Base-by-base conservation (phyloP, 1,139 yeast species). In the Debaryomyces coudertii region DNA sequence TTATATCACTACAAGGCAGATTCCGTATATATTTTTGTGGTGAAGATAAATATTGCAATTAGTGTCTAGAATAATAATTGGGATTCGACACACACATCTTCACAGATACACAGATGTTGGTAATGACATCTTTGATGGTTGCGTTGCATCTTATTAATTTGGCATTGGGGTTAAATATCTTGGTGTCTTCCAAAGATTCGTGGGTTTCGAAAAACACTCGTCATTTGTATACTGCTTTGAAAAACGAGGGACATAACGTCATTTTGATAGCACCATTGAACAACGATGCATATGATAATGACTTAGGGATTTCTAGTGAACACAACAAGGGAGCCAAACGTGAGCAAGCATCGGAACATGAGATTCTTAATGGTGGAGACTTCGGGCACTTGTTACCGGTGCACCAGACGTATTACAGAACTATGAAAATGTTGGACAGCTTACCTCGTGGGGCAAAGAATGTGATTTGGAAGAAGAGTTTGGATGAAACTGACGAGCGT, bases 151-250 rank as follows among this genome's bases (percentile, higher is more conserved):
- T 38, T 20, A 27, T 28, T 5, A 28, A 29, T 15, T 20, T 18
- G 15, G n/a, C 33, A 6, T 28, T 34, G 5, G 58, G 59, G 7
- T 57, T 71, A 43, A 67, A 71, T 44, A 66, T 71, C 23, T 49
- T 71, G 15, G 46, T 71, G 15, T 54, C 74, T n/a, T 57, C 71
- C 34, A 59, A 70, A 5, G 74, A 71, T 50, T 64, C 70, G n/a
- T 71, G 77, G 77, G 76, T 68, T 6, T 60, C 71, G 15, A 69
- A 66, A 45, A 68, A 70, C 48, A 52, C 64, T 12, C 54, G 76
- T 18, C 57, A 54, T 36, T 55, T 71, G 42, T 63, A 69, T 46
- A 47, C 60, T 2, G 58, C 61, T 3, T 55, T 71, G 25, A 49
- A 47, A 29, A 58, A 56, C 7, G 58, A 62, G 9, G 62, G 65